Base-by-base conservation (phyloP, 345 rosid genomes). In the Populus tremula region DNA sequence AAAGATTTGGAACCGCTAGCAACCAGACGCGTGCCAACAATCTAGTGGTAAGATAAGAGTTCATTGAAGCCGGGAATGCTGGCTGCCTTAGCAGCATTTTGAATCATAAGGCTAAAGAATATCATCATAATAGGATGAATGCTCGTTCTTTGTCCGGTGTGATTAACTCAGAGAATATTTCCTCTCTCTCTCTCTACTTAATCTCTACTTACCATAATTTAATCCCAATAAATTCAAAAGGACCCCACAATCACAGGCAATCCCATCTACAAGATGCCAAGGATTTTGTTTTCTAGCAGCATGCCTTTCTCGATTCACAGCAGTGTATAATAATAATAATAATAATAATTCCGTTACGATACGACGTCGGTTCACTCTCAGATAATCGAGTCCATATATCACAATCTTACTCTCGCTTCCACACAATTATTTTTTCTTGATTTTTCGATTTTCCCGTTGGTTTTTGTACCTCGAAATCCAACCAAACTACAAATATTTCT, bases 401-500 rank as follows among this genome's bases (percentile, higher is more conserved):
- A 21, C 38, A 16, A 10, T 33, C 8, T 41, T 67, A 18, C 21
- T 7, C 18, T 43, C 71, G 6, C 54, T 33, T 38, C 76, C 35
- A 43, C 29, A 1, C 67, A 27, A 27, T 59, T 29, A 5, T 17
- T 23, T 72, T 36, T 38, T 36, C 2, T 5, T n/a, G 31, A 14
- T 25, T 56, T 73, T 36, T n/a, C 3, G 3, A 36, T 41, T 8
- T 21, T 29, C 23, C 14, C 43, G 61, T 78, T 14, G 45, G 61
- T 73, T 38, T 39, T 56, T 23, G 13, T 49, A 45, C 68, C 45
- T 31, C 67, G 38, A 5, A 35, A 50, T 72, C 73, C 72, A 77
- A 78, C 75, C 39, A 77, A 77, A 39, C 75, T 79, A 71, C 76
- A 78, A 76, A 66, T 3, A 66, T 68, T 12, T 73, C 20, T 56